A percentile compares a stretch with the other conserved stretches of the same genome.
Conservation (phyloP, 139 green algal genomes). For the Closterium sp. region DNA sequence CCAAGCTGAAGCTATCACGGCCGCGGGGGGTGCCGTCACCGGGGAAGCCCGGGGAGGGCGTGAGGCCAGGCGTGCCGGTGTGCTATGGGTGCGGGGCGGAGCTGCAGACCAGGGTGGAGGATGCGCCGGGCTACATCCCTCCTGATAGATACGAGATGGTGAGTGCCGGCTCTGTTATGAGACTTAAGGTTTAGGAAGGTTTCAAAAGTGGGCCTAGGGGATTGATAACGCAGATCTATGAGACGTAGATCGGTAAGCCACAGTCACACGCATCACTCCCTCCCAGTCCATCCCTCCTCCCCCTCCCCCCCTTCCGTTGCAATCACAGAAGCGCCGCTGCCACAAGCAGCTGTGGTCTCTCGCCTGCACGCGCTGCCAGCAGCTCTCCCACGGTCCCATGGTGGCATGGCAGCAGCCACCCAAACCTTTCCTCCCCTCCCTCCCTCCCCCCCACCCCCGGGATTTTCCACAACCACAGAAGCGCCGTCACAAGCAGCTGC, state of each 20-base stretch:
- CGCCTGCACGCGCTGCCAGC: slow-evolving; percentile 30
- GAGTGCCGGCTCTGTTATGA: too few species aligned
- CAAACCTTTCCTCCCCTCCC: not conserved
- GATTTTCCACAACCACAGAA: slow-evolving; percentile 10
- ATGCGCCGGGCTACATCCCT: slow-evolving; percentile 30
- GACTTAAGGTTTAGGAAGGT: too few species aligned
- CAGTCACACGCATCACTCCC: not conserved
- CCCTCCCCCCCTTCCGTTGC: not conserved
- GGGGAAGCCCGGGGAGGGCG: not conserved
- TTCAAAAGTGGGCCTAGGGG: too few species aligned
- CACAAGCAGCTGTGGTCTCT: slow-evolving; percentile 33
- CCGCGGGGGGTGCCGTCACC: not conserved
- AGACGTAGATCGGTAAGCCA: too few species aligned
- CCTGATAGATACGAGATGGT: slow-evolving; percentile 37
- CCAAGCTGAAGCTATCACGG: not conserved
- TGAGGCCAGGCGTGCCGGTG: not conserved
- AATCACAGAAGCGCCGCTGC: slow-evolving; percentile 11
- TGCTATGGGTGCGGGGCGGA: slow-evolving; percentile 41
- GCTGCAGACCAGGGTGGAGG: slow-evolving; percentile 26
- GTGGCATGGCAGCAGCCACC: too few species aligned
- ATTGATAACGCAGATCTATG: too few species aligned
- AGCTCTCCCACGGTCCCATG: slow-evolving; percentile 29
- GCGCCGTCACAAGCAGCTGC: slow-evolving; percentile 25
- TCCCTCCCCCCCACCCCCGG: not conserved
- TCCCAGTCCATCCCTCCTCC: not conserved